Percentiles rank a stretch among this genome's conserved stretches.
phyloP scores from a whole-genome alignment of 305 asterid species.

The Salvia sclarea region DNA sequence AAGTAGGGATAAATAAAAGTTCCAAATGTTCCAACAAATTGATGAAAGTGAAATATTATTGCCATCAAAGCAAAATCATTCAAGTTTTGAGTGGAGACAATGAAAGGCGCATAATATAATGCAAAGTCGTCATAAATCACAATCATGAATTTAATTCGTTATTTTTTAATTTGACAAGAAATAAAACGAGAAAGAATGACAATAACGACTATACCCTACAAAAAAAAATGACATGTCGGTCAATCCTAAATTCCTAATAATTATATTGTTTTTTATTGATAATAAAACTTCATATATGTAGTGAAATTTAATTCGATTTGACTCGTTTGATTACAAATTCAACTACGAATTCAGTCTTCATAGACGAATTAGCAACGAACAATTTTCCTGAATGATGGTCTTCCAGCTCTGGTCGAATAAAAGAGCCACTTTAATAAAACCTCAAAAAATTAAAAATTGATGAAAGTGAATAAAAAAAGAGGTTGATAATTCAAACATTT shows the following conservation, averaged over 20 bases:
- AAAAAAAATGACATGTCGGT: no score
- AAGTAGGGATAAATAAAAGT: neutral
- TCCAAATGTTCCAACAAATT: slow-evolving; percentile 18
- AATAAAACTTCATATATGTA: no score
- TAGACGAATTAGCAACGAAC: no score
- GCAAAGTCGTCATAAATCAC: slow-evolving; percentile 1
- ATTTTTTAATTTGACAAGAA: neutral
- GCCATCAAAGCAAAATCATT: slow-evolving; percentile 29
- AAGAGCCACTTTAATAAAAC: no score
- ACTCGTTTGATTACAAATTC: no score
- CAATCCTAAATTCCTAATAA: no score
- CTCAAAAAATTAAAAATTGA: neutral
- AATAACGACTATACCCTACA: no score
- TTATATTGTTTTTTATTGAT: no score
- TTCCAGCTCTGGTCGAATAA: no score
- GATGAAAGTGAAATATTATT: slow-evolving; percentile 26
- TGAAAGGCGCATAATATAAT: slow-evolving; percentile 5
- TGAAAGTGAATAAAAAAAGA: slow-evolving; percentile 17
- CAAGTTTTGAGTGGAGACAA: slow-evolving; percentile 27
- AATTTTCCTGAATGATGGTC: no score
- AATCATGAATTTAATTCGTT: neutral
- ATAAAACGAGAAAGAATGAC: neutral
- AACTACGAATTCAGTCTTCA: no score
- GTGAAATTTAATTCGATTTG: no score
- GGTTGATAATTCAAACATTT: slow-evolving; percentile 29